These are phyloP conservation scores for Plasmodium vivax DNA, from an alignment of 169 alveolate species.

Conservation along the genomic window DNA sequence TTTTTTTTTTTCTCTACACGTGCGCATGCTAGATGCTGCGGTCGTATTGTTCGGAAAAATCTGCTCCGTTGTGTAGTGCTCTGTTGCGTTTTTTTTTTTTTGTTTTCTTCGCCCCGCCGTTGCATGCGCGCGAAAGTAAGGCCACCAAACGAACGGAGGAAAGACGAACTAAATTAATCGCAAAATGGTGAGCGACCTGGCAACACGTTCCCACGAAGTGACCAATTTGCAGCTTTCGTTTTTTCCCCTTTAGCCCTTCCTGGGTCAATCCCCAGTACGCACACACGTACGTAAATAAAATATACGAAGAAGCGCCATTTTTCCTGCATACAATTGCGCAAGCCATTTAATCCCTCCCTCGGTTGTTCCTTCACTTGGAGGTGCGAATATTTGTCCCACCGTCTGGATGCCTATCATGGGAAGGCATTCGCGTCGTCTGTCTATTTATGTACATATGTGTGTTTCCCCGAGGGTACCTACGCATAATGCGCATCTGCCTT, in stretches of 20 bases:
- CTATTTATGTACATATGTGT: neutral
- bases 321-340: neutral
- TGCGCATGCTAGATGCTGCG: conserved; percentile 1
- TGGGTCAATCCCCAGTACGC: neutral
- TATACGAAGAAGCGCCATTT: neutral
- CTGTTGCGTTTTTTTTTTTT: neutral
- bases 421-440: neutral
- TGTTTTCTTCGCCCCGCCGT: neutral
- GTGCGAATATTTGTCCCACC: neutral
- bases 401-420: neutral
- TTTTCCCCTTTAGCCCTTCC: neutral
- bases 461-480: neutral
- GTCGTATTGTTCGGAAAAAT: neutral
- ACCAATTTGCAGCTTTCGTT: neutral
- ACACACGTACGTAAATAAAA: neutral
- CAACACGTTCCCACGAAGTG: neutral
- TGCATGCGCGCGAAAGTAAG: neutral
- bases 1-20: neutral
- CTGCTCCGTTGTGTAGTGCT: neutral
- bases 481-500: neutral
- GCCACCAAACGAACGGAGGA: neutral
- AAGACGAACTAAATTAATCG: neutral
- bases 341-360: neutral
- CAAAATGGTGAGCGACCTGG: neutral
- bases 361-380: neutral